Evolutionary conservation across 257 asterid genomes (phyloP), one percentile per base, ranked within the genome.

Genomic region (Gentiana macrophylla): DNA sequence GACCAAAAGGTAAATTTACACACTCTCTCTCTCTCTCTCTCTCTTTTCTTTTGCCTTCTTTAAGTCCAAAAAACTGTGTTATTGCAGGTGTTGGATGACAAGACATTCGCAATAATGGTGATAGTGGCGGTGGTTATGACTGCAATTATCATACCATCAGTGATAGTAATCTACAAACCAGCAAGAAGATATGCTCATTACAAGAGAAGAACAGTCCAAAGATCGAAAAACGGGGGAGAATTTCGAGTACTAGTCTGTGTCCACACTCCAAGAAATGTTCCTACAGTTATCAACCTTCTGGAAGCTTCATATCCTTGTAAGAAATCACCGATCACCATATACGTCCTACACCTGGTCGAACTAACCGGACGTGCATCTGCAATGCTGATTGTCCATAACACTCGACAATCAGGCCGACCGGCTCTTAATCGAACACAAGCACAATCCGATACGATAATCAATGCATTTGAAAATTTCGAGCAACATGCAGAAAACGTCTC

Each of bases 121-220:
- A 71, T 79, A 33, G 82, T 84, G 91, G 94, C 94, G 46, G 67
- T 82, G n/a, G 66, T 79, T 63, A 82, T 87, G 52, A 84, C 94
- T 35, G 79, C 82, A 76, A 62, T 79, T 8, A 82, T 91, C 10
- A 80, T 86, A 12, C 94, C 94, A 1, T 41, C 64, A 0, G 91
- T 84, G 44, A 70, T 79, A 72, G 72, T 79, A 41, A 79, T 84
- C 66, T 71, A 71, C 75, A 74, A 64, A 55, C 78, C 86, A 1
- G 74, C 67, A 8, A 59, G 68, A 35, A 62, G 49, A 50, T 0
- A 3, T 59, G 5, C 72, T 53, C 6, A 63, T 12, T 13, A 49
- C 12, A 62, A 15, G 56, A 70, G 62, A 35, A 56, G 32, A 32
- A 53, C 58, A 2, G 53, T 67, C 8, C 66, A 74, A 4, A 32